phyloP scores from a whole-genome alignment of 1,139 yeast genomes.

The Yamadazyma buinensis region DNA sequence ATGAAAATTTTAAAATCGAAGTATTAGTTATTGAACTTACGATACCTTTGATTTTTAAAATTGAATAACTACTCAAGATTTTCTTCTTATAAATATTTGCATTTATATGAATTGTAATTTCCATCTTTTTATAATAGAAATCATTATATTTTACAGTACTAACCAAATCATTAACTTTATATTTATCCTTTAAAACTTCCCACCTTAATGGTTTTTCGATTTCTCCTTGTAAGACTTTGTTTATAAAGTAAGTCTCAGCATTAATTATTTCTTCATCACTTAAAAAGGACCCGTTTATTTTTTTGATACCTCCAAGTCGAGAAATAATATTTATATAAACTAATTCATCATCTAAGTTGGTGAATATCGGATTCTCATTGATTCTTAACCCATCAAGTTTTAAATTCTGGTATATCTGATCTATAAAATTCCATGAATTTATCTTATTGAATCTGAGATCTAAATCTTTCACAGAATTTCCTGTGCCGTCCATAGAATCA shows the following conservation, averaged over 20 bases:
- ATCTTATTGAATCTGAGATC: conserved; percentile 51
- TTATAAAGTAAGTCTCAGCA: conserved; percentile 65
- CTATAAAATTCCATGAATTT: conserved; percentile 46
- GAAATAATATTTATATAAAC: conserved; percentile 44
- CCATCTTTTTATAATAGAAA: conserved; percentile 11
- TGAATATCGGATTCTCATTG: conserved; percentile 50
- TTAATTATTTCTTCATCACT: conserved; percentile 47
- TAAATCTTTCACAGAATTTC: conserved; percentile 17
- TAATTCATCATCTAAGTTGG: conserved; percentile 13
- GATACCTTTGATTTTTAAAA: conserved; percentile 27
- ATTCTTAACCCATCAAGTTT: conserved; percentile 42
- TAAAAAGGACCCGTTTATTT: conserved; percentile 57
- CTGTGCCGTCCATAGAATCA: neutral
- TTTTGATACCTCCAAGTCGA: conserved; percentile 28
- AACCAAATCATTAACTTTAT: conserved; percentile 10
- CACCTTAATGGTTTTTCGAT: conserved; percentile 24
- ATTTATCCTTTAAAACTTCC: conserved; percentile 22
- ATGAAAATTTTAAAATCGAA: conserved; percentile 17
- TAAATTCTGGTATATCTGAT: conserved; percentile 28
- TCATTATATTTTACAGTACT: conserved; percentile 2
- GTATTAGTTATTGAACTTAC: conserved; percentile 13
- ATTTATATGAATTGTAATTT: conserved; percentile 10
- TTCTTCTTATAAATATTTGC: conserved; percentile 11
- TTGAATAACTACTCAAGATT: conserved; percentile 22
- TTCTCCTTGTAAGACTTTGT: conserved; percentile 38